A percentile compares a stretch with the other conserved stretches of the same genome.
These are phyloP conservation scores for Lupinus albus DNA, from an alignment of 306 rosid genomes.

Conservation along the genomic window DNA sequence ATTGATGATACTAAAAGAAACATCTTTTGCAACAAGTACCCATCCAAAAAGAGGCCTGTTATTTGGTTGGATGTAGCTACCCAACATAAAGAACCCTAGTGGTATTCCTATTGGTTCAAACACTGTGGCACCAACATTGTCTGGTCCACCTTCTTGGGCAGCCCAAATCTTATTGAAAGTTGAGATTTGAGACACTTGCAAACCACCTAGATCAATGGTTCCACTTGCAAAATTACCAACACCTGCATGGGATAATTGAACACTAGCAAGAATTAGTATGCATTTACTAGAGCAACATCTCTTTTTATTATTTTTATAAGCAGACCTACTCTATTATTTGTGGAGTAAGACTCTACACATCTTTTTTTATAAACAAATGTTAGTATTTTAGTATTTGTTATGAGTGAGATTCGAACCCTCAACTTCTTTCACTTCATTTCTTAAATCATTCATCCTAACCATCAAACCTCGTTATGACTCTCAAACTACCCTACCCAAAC, in stretches of 20 bases:
- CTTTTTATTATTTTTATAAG: no score
- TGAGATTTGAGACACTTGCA: conserved; percentile 58
- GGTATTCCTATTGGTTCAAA: conserved; percentile 75
- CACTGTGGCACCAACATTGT: conserved; percentile 55
- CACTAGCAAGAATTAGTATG: not conserved
- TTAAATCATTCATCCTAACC: no score
- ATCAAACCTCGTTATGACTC: no score
- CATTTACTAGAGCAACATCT: not conserved
- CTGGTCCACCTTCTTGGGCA: conserved; percentile 62
- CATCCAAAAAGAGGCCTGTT: conserved; percentile 68
- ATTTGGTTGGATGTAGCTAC: conserved; percentile 69
- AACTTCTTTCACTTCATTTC: no score
- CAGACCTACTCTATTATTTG: no score
- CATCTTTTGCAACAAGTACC: conserved; percentile 62
- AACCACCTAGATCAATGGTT: conserved; percentile 67
- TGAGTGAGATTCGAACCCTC: no score
- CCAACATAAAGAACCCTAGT: conserved; percentile 63
- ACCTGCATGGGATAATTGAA: conserved; percentile 37
- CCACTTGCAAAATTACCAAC: conserved; percentile 59
- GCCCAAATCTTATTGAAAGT: conserved; percentile 66
- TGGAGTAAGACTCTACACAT: no score
- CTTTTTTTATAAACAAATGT: no score
- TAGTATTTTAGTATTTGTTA: no score
- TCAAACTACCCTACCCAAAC: no score
- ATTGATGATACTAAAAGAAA: conserved; percentile 10